phyloP scores from a whole-genome alignment of 2,329 filamentous ascomycete species.

The Aspergillus ochraceus region DNA sequence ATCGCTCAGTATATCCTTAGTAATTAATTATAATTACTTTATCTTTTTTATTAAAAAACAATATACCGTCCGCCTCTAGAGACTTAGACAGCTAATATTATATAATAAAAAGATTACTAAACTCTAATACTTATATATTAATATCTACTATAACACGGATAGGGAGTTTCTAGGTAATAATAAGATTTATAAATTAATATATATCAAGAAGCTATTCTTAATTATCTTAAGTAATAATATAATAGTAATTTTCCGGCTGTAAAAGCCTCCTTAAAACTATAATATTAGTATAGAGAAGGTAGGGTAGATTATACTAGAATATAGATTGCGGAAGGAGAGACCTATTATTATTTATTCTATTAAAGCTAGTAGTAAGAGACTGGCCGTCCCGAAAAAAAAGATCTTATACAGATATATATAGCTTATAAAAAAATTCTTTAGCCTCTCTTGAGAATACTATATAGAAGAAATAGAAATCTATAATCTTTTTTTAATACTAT shows the following conservation, averaged over 20 bases:
- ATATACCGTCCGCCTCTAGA: constrained; percentile 39
- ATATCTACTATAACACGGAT: constrained; percentile 67
- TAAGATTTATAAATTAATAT: constrained; percentile 44
- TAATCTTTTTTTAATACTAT: constrained; percentile 50
- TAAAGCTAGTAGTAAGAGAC: constrained; percentile 63
- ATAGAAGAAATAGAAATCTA: constrained; percentile 63
- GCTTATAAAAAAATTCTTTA: constrained; percentile 62
- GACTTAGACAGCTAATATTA: constrained; percentile 50
- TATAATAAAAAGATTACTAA: constrained; percentile 58
- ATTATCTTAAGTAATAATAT: constrained; percentile 13
- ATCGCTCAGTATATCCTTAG: constrained; percentile 20
- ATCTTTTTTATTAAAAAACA: constrained; percentile 54
- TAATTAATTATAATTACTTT: constrained; percentile 29
- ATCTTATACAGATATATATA: constrained; percentile 68
- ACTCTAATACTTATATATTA: constrained; percentile 67
- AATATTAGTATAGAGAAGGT: constrained; percentile 65
- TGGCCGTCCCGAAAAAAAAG: constrained; percentile 35
- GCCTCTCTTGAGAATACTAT: constrained; percentile 63
- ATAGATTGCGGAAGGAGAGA: constrained; percentile 58
- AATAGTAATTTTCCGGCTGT: constrained; percentile 47
- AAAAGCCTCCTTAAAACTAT: constrained; percentile 62
- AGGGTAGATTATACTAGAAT: constrained; percentile 53
- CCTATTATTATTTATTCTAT: constrained; percentile 65
- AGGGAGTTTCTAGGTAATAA: constrained; percentile 40
- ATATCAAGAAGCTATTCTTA: constrained; percentile 26